Conservation (phyloP, 1,139 yeast genomes). For the Ogataea hybrid region DNA sequence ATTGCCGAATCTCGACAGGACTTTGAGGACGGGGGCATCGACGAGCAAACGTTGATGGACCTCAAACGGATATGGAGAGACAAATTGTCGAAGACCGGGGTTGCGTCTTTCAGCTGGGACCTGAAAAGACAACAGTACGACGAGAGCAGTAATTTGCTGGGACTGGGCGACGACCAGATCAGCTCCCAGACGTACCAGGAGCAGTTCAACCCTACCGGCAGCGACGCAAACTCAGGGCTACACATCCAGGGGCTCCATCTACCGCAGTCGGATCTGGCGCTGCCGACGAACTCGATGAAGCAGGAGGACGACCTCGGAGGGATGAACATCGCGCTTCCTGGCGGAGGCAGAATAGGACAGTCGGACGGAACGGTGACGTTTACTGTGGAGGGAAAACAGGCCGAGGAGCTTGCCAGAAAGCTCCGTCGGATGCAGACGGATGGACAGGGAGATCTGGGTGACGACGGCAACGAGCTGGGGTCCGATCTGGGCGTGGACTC, state of each 20-base stretch:
- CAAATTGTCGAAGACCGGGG: conserved; percentile 66
- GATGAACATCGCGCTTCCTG: conserved; percentile 46
- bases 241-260: conserved; percentile 23
- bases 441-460: conserved; percentile 41
- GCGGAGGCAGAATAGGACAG: conserved; percentile 38
- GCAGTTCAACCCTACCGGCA: conserved; percentile 14
- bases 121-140: conserved; percentile 30
- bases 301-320: conserved; percentile 18
- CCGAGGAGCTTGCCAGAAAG: conserved; percentile 16
- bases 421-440: conserved; percentile 38
- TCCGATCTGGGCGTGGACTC: conserved; percentile 41
- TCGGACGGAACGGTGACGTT: conserved; percentile 34
- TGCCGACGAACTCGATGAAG: conserved; percentile 19
- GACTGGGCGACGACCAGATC: no score
- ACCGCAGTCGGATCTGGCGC: conserved; percentile 24
- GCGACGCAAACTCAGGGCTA: conserved; percentile 9
- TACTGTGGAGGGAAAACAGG: conserved; percentile 15
- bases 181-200: conserved; percentile 17
- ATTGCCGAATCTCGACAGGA: conserved; percentile 89
- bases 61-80: conserved; percentile 77
- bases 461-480: conserved; percentile 45
- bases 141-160: conserved; percentile 10
- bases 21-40: conserved; percentile 94
- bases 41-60: conserved; percentile 86
- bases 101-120: conserved; percentile 83